These are phyloP conservation scores for Trifolium pratense DNA, from an alignment of 306 rosid genomes.

Conservation along the genomic window DNA sequence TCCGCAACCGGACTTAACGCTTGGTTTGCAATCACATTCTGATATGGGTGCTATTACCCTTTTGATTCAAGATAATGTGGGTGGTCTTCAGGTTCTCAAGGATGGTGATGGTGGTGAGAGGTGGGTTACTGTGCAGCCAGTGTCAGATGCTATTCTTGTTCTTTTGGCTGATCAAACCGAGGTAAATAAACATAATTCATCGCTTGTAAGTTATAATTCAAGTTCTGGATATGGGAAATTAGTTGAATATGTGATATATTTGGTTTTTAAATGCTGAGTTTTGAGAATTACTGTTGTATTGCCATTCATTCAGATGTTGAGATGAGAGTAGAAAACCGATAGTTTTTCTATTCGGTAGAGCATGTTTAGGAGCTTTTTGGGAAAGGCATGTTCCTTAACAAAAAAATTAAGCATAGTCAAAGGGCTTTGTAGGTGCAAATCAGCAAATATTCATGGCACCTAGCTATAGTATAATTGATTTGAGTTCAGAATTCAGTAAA, in stretches of 20 bases:
- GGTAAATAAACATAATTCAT: constrained; percentile 49
- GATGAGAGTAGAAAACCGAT: not conserved
- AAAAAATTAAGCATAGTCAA: not conserved
- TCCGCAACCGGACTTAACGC: constrained; percentile 86
- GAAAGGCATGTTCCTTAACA: not conserved
- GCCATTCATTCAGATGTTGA: constrained; percentile 10
- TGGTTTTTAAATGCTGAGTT: not conserved
- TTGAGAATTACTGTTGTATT: not conserved
- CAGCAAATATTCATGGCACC: not conserved
- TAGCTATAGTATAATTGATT: not conserved
- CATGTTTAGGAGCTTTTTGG: constrained; percentile 13
- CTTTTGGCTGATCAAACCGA: constrained; percentile 86
- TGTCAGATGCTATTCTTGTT: constrained; percentile 75
- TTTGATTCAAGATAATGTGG: constrained; percentile 83
- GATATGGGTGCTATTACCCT: constrained; percentile 83
- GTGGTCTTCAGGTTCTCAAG: constrained; percentile 78
- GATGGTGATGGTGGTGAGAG: constrained; percentile 42
- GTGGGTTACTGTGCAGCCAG: constrained; percentile 74
- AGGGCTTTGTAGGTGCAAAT: not conserved
- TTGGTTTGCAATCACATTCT: constrained; percentile 90
- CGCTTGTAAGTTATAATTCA: not conserved
- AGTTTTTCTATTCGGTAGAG: not conserved
- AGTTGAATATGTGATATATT: not conserved
- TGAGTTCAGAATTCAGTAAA: not conserved
- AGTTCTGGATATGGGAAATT: not conserved